Evolutionary conservation across 2,329 filamentous ascomycete genomes (phyloP), one percentile per base, ranked within the genome.

Genomic region (Arthrobotrys sinensis): DNA sequence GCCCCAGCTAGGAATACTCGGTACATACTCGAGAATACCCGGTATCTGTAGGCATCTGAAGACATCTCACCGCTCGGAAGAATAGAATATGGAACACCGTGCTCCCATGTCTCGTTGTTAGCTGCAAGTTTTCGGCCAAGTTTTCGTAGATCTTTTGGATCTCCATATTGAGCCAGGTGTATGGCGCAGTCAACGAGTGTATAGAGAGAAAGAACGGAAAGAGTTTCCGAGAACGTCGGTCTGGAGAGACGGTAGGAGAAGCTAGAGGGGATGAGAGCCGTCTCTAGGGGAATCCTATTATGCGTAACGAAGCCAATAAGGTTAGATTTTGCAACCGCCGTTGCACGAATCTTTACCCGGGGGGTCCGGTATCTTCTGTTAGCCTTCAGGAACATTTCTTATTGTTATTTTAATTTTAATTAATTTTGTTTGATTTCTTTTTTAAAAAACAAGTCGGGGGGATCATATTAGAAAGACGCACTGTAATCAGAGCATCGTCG

Each of bases 401-500:
- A 34, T 10, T 10, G 16, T 2, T 32, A 8, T 28, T 28, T 4
- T 28, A n/a, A n/a, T n/a, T n/a, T n/a, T n/a, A n/a, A n/a, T 28
- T 28, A 28, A n/a, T n/a, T n/a, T n/a, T n/a, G n/a, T n/a, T n/a
- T n/a, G n/a, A n/a, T n/a, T n/a, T n/a, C n/a, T n/a, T n/a, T n/a
- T n/a, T n/a, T n/a, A n/a, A 28, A 28, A 28, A 28, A 28, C 24
- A 28, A 28, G n/a, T 11, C 6, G n/a, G 5, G 3, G 24, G 24
- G 24, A 28, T 28, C 24, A 28, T 28, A 28, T 28, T 34, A 11
- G n/a, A 16, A 10, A 16, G 19, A 60, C 52, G 14, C 48, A 70
- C 66, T 14, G 53, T 60, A 36, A 70, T 62, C 1, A 70, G 38
- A 10, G 66, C 66, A 21, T 70, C 53, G 11, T 62, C 66, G 16